These are phyloP conservation scores for Sclerotinia nivalis DNA, from an alignment of 2,329 filamentous ascomycete species.

Conservation along the genomic window DNA sequence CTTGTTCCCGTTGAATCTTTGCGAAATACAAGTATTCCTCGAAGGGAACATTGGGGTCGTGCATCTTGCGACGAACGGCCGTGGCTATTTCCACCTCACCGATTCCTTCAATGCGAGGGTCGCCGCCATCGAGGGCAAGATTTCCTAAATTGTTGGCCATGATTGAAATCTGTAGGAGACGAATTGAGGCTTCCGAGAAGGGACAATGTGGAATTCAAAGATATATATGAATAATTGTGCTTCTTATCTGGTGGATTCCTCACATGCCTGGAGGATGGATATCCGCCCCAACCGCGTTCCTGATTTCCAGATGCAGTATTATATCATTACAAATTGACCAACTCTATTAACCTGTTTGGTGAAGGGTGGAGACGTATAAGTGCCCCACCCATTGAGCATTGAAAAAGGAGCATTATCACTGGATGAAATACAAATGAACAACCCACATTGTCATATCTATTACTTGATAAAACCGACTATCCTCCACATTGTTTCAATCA, in stretches of 20 bases:
- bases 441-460: constrained; percentile 1
- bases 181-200: background rate
- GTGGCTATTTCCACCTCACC: constrained; percentile 16
- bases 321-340: too few species aligned
- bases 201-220: background rate
- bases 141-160: constrained; percentile 23
- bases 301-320: background rate
- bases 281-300: constrained; percentile 1
- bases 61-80: constrained; percentile 24
- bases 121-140: constrained; percentile 20
- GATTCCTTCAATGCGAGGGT: constrained; percentile 23
- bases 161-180: background rate
- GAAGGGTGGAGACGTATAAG: background rate
- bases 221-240: constrained; percentile 10
- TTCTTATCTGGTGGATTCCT: background rate
- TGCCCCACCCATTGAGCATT: background rate
- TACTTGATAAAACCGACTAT: background rate
- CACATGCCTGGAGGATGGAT: background rate
- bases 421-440: background rate
- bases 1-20: constrained; percentile 38
- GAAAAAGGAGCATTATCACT: background rate
- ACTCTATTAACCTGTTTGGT: background rate
- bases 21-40: constrained; percentile 43
- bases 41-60: constrained; percentile 39
- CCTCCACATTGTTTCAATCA: constrained; percentile 8